Conservation (phyloP, 176 grass and related monocot genomes). For the Lolium perenne region DNA sequence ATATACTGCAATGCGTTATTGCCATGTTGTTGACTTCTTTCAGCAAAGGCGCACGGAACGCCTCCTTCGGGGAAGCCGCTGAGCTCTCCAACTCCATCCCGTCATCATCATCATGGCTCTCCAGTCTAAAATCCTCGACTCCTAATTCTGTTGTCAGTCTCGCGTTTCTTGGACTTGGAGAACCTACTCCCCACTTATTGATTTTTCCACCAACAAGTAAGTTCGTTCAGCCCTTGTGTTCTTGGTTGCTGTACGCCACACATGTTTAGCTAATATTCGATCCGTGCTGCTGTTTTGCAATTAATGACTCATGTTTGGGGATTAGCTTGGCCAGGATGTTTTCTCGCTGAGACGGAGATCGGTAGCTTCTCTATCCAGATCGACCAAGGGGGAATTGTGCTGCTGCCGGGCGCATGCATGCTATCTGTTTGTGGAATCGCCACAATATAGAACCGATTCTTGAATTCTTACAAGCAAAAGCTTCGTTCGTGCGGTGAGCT, state of each 20-base stretch:
- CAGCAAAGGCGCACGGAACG: background rate
- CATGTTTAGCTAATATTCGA: background rate
- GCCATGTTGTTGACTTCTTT: constrained; percentile 19
- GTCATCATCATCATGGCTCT: background rate
- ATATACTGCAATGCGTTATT: background rate
- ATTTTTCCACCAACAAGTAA: constrained; percentile 5
- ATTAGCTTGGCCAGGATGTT: background rate
- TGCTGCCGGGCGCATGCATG: background rate
- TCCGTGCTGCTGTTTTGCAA: background rate
- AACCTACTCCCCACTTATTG: background rate
- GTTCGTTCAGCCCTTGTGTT: background rate
- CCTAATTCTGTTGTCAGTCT: background rate
- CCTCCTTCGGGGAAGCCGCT: background rate
- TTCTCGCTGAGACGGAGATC: background rate
- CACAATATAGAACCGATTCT: background rate
- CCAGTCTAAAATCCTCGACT: background rate
- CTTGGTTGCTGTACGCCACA: background rate
- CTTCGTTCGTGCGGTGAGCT: background rate
- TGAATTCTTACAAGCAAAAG: constrained; percentile 8
- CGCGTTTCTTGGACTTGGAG: background rate
- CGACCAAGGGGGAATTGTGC: background rate
- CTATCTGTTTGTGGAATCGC: constrained; percentile 34
- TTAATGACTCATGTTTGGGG: background rate
- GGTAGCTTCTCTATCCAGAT: background rate
- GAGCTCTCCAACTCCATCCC: constrained; percentile 15